Evolutionary conservation across 1,284 basidiomycete species (phyloP), one percentile per base, ranked within the genome.

Genomic region (Apiotrichum brassicae): DNA sequence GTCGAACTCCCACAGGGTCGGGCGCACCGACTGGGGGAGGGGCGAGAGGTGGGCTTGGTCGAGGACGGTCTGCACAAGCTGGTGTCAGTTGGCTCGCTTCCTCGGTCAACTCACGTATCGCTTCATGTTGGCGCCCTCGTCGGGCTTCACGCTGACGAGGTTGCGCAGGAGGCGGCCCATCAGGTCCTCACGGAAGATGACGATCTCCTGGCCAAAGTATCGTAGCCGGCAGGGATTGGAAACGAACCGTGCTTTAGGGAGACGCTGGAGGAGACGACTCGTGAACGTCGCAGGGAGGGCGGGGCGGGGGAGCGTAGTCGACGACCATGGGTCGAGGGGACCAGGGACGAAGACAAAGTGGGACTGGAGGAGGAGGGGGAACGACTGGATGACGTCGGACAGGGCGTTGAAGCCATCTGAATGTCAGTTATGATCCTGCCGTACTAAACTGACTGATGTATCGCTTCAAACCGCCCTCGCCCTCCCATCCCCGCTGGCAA

Each of bases 301-400:
- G 36, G 82, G 81, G 16, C 89, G 83, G 13, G 94, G 94, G 3
- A 97, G 75, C 4, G 83, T 81, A 52, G 83, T 87, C 50, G 81
- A 78, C 0, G 87, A 84, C 72, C 77, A 81, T 6, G 95, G 81
- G 73, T 98, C 94, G 41, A 87, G 74, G 2, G 95, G 93, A 1
- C 95, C 94, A 2, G 94, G 94, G 13, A 98, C 86, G 57, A 98
- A 82, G 46, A 98, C 80, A 70, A 97, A 94, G 65, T 95, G 90
- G 1, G 90, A 91, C 33, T 75, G 76, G 9, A 82, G 80, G 14
- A 84, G 80, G 43, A 97, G 82, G 3, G 90, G 86, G 63, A 92
- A 94, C 4, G 82, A 79, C 5, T 82, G 75, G 49, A 98, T 84
- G 20, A 97, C 76, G 56, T 93, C 89, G 4, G 86, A 89, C 9